Conservation (phyloP, 2,329 filamentous ascomycete species). For the Elsinoe australis region DNA sequence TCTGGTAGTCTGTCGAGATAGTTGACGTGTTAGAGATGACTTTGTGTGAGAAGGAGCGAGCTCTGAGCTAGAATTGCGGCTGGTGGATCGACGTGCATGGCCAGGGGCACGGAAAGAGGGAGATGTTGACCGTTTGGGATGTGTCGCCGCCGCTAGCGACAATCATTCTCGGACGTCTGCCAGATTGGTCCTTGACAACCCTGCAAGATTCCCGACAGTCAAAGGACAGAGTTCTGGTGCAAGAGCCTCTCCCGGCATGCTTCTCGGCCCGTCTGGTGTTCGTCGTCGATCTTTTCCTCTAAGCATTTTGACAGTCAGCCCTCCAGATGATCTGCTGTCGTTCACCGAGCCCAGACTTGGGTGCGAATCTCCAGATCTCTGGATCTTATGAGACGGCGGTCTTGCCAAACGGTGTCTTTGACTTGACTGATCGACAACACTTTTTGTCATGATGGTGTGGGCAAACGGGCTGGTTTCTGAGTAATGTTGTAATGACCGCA, state of each 20-base stretch:
- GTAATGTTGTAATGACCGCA: neutral
- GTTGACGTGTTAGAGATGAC: conserved; percentile 1
- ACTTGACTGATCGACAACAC: too few relatives aligned
- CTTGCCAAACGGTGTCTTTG: too few relatives aligned
- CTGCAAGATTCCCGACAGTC: conserved; percentile 1
- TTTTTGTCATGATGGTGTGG: too few relatives aligned
- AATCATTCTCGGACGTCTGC: conserved; percentile 6
- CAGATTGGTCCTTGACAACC: neutral
- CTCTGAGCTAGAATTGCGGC: conserved; percentile 9
- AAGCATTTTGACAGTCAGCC: conserved; percentile 12
- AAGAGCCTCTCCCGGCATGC: neutral
- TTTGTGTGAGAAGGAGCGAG: conserved; percentile 11
- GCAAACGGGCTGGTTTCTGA: neutral
- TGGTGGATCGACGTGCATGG: conserved; percentile 14
- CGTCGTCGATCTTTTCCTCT: neutral
- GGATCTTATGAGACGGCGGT: too few relatives aligned
- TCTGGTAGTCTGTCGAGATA: conserved; percentile 2
- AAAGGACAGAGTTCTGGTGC: neutral
- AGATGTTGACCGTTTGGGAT: conserved; percentile 6
- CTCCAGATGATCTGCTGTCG: neutral
- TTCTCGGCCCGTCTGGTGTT: conserved; percentile 9
- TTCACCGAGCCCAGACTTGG: neutral
- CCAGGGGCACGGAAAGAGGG: conserved; percentile 7
- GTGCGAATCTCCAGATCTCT: too few relatives aligned
- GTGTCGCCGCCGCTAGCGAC: conserved; percentile 8